These are phyloP conservation scores for Jatropha curcas DNA, from an alignment of 345 rosid species.

Conservation along the genomic window DNA sequence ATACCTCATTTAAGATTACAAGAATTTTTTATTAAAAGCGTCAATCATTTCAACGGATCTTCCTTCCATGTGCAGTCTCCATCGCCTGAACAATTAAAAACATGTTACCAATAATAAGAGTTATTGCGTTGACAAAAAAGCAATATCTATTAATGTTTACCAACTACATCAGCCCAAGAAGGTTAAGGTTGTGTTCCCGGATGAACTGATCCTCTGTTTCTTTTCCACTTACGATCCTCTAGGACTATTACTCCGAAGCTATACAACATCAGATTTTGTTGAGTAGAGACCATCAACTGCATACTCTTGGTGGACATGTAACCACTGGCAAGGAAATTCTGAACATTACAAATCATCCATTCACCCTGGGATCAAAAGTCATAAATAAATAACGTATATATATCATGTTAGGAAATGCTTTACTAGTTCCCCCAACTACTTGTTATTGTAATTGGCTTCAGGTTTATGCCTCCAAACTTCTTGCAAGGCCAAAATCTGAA, in stretches of 20 bases:
- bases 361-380: no score
- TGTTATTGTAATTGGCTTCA: slow-evolving; percentile 8
- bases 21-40: neutral
- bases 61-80: slow-evolving; percentile 32
- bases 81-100: slow-evolving; percentile 30
- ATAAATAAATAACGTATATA: no score
- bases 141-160: neutral
- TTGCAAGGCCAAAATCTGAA: slow-evolving; percentile 24
- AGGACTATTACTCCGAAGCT: slow-evolving; percentile 19
- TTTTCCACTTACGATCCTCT: slow-evolving; percentile 17
- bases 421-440: no score
- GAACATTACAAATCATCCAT: no score
- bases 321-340: slow-evolving; percentile 21
- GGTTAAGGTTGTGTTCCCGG: slow-evolving; percentile 9
- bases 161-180: slow-evolving; percentile 20
- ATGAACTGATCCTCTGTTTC: slow-evolving; percentile 13
- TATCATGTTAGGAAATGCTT: no score
- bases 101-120: neutral
- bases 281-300: slow-evolving; percentile 4
- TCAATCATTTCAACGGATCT: slow-evolving; percentile 27
- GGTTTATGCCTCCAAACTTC: slow-evolving; percentile 7
- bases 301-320: slow-evolving; percentile 20
- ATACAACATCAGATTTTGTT: slow-evolving; percentile 13
- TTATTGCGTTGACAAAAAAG: no score
- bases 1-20: neutral